Conservation (phyloP, 1,284 basidiomycete genomes). For the Ustilago crameri region DNA sequence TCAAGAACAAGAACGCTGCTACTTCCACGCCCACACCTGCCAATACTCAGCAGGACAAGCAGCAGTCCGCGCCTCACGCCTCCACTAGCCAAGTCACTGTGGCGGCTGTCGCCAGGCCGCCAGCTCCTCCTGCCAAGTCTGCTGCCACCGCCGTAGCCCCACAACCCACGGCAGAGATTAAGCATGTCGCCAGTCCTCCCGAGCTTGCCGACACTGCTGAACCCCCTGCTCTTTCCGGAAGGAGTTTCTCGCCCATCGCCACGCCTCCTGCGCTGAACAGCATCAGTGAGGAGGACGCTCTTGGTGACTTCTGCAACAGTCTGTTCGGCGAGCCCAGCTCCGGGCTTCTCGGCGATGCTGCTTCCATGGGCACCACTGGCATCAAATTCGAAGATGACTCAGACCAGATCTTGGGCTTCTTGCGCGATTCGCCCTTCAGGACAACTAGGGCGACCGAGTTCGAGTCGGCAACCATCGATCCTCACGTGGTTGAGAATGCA, state of each 20-base stretch:
- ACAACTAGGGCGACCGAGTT: slow-evolving; percentile 24
- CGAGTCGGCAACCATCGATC: slow-evolving; percentile 47
- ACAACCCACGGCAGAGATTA: not conserved
- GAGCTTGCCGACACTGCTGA: slow-evolving; percentile 34
- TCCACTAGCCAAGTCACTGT: slow-evolving; percentile 39
- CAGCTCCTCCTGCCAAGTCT: slow-evolving; percentile 20
- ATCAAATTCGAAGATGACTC: slow-evolving; percentile 38
- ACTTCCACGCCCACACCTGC: slow-evolving; percentile 1
- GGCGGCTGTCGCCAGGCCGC: slow-evolving; percentile 31
- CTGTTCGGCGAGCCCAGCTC: slow-evolving; percentile 31
- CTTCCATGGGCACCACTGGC: not conserved
- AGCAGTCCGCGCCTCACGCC: slow-evolving; percentile 6
- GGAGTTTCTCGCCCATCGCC: slow-evolving; percentile 37
- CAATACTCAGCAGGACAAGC: not conserved
- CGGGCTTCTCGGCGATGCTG: slow-evolving; percentile 9
- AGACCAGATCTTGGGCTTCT: slow-evolving; percentile 37
- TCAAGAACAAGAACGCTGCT: slow-evolving; percentile 37
- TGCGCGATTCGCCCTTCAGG: slow-evolving; percentile 45
- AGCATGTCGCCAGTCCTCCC: slow-evolving; percentile 22
- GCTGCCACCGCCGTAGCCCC: slow-evolving; percentile 4
- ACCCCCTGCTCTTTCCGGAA: slow-evolving; percentile 35
- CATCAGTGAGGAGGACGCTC: slow-evolving; percentile 23
- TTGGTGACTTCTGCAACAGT: slow-evolving; percentile 31
- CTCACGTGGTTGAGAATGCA: slow-evolving; percentile 40
- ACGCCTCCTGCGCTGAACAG: slow-evolving; percentile 31